Evolutionary conservation across 31 red algal genomes (phyloP), one percentile per base, ranked within the genome.

Genomic region (Odonthalia washingtoniensis): DNA sequence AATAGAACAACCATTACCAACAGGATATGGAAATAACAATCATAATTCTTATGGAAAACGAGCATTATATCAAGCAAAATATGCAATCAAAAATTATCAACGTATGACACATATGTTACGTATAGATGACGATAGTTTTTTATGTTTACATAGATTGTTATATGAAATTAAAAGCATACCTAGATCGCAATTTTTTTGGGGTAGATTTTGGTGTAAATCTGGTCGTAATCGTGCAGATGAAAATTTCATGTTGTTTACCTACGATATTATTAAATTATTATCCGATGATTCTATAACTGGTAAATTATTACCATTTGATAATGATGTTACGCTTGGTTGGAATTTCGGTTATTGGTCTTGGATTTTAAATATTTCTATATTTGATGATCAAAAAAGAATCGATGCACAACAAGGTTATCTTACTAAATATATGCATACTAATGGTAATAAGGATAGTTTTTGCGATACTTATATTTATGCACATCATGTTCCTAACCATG

Each of bases 201-300:
- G 96, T 30, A 65, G 90, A 21, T 98, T 91, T 57, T 98, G 96
- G 96, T 98, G 96, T 81, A 84, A 82, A 52, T 72, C 72, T 45
- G 96, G 94, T 39, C 64, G 96, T n/a, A 90, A 89, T 78, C 87
- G 94, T 30, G 88, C 92, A 3, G 96, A 98, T 82, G 96, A 98
- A 83, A 98, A 95, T 89, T 98, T 95, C 65, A 92, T 98, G 89
- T 74, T 98, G 1, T 95, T 98, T 81, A 90, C 96, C n/a, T 0
- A 32, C 1, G 96, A 98, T 62, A 60, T 98, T 16, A 65, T 90
- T 21, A 40, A 80, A 38, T 40, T 95, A 64, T 40, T 95, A 35
- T 63, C 83, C 18, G 57, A 88, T 75, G 81, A 91, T 40, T 38
- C 44, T 14, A 41, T 86, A 14, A 79, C 80, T 40, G 89, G 88